A percentile compares a stretch with the other conserved stretches of the same genome.
These are phyloP conservation scores for Deinandra increscens DNA, from an alignment of 129 eudicot species.

Conservation along the genomic window DNA sequence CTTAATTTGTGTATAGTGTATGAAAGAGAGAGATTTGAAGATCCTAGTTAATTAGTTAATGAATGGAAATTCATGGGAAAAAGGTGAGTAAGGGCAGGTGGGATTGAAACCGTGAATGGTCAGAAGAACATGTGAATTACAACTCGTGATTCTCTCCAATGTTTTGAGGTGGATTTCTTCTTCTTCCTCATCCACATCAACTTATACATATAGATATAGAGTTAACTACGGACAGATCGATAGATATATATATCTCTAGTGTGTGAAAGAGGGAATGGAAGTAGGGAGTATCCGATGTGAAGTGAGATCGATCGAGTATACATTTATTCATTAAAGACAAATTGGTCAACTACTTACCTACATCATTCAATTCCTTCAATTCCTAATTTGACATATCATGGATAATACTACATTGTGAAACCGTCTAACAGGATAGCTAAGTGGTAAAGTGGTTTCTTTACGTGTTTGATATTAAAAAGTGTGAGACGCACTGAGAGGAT, in stretches of 20 bases:
- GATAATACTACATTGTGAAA: not conserved
- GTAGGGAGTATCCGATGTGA: constrained; percentile 38
- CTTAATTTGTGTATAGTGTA: not conserved
- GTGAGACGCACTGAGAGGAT: too few relatives aligned
- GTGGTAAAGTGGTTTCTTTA: too few relatives aligned
- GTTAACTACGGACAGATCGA: not conserved
- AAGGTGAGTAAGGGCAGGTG: constrained; percentile 31
- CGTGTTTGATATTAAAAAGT: too few relatives aligned
- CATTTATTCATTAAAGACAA: constrained; percentile 18
- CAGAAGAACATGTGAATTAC: constrained; percentile 56
- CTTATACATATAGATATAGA: too few relatives aligned
- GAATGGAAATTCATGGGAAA: constrained; percentile 46
- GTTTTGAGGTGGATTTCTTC: constrained; percentile 46
- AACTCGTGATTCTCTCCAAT: constrained; percentile 59
- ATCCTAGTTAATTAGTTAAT: constrained; percentile 22
- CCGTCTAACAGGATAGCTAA: too few relatives aligned
- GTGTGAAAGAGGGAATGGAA: constrained; percentile 18
- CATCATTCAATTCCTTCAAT: constrained; percentile 16
- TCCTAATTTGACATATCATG: not conserved
- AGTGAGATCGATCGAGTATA: constrained; percentile 17
- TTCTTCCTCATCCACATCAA: constrained; percentile 1
- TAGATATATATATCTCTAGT: not conserved
- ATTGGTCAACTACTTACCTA: constrained; percentile 9
- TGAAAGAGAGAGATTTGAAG: constrained; percentile 16
- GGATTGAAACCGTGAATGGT: constrained; percentile 49